Evolutionary conservation across 2,329 filamentous ascomycete genomes (phyloP), one percentile per base, ranked within the genome.

Genomic region (Alternaria rosae): DNA sequence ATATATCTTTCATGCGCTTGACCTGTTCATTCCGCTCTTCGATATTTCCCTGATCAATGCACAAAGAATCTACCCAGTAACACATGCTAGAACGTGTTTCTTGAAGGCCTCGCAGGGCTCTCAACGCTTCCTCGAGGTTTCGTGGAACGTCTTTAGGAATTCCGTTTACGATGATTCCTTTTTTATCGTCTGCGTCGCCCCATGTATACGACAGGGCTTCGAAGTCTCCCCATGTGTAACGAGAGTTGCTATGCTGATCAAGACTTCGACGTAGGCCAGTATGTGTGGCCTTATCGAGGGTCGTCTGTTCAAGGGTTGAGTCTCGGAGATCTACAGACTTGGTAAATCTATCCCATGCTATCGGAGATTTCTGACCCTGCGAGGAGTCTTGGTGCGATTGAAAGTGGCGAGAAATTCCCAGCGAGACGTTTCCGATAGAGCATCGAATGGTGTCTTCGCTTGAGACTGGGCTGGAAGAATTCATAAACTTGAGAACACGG

Each of bases 131-230:
- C 6, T 50, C 47, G 8, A 50, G 28, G 7, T 50, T 50, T 11
- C 21, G 20, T 3, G 47, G 0, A n/a, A 50, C 28, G 28, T 5
- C 2, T 11, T 35, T 23, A 2, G 0, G 17, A 3, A 7, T 2
- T 7, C 8, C 17, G 0, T 50, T 35, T 2, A 50, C 2, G 0
- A 5, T 0, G 12, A 50, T 50, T 3, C 3, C 7, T 1, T 23
- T 23, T 23, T 6, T 5, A 2, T 50, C 17, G n/a, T 12, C 3
- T 15, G 7, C 1, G 4, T 15, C 1, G 4, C 47, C 47, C 47
- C 47, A 50, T 2, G 17, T 50, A 3, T 50, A 50, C 7, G 47
- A 50, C 28, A 50, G 6, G 4, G 47, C 47, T 8, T 50, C 47
- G 5, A 32, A 50, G 3, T 50, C 47, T 1, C 47, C 47, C 47